Conservation (phyloP, 768 basidiomycete species). For the Leucocoprinus birnbaumii region DNA sequence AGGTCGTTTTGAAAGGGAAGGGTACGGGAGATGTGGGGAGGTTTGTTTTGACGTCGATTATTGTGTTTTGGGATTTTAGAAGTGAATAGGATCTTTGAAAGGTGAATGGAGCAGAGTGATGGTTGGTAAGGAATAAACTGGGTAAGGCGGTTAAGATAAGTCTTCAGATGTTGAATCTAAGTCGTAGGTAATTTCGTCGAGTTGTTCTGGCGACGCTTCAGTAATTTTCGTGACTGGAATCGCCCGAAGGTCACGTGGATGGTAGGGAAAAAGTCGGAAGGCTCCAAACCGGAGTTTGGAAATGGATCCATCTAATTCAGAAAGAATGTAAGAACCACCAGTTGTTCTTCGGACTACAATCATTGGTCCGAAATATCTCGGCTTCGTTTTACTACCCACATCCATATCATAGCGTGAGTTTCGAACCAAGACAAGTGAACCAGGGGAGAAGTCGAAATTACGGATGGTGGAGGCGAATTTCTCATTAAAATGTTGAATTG, state of each 20-base stretch:
- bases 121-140: too few relatives aligned
- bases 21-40: too few relatives aligned
- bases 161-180: too few relatives aligned
- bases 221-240: slow-evolving; percentile 4
- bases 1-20: too few relatives aligned
- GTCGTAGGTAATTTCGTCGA: neutral
- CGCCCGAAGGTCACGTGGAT: neutral
- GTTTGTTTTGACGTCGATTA: too few relatives aligned
- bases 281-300: slow-evolving; percentile 16
- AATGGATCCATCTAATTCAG: slow-evolving; percentile 22
- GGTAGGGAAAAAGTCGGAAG: slow-evolving; percentile 20
- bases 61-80: too few relatives aligned
- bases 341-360: slow-evolving; percentile 22
- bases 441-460: slow-evolving; percentile 18
- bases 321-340: slow-evolving; percentile 23
- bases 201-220: neutral
- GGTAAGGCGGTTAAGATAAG: too few relatives aligned
- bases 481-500: slow-evolving; percentile 23
- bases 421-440: slow-evolving; percentile 27
- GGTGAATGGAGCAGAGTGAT: too few relatives aligned
- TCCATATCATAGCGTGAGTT: slow-evolving; percentile 27
- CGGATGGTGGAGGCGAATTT: slow-evolving; percentile 14
- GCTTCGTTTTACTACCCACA: slow-evolving; percentile 22
- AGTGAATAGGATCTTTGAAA: too few relatives aligned
- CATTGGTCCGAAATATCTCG: slow-evolving; percentile 31